Evolutionary conservation across 331 rosid species (phyloP), one percentile per base, ranked within the genome.

Genomic region (Malus hybrid): DNA sequence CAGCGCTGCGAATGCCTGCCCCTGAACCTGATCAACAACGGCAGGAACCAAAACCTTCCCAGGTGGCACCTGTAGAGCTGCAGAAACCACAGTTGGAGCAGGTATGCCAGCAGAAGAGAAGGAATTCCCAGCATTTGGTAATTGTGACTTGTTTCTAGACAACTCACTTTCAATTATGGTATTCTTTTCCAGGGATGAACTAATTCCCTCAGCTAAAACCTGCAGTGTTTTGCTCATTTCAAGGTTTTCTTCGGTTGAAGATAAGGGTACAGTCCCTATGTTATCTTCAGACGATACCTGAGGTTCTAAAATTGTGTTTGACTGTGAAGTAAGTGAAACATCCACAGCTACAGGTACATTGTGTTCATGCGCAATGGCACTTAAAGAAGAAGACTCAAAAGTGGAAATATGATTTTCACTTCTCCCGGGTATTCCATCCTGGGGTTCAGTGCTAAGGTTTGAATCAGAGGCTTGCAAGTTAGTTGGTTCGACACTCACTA

Each of bases 21-120:
- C 97, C 79, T 95, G 99, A 86, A 85, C 89, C 86, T 87, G 98
- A 88, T 95, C 99, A 86, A 92, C 87, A 84, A 83, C 85, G 10
- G 97, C 98, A 82, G 99, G 97, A 80, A 95, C 82, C 90, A 95
- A 82, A 75, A 92, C 92, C 87, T 92, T 95, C 81, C 97, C 97
- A 20, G 99, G 97, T 85, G 63, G 77, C 83, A 81, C 86, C 76
- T 88, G 87, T 56, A 80, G 81, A 85, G 91, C 90, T 77, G 96
- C 84, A 85, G 92, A 90, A 88, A 88, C 90, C 81, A 82, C 74
- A 80, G 96, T 86, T 80, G 99, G 99, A 80, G 99, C 99, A 65
- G 98, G 99, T 74, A 92, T 86, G 66, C 99, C 99, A 65, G 93
- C 91, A 80, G 90, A 83, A 81, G 97, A 89, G 89, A 88, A 92